Evolutionary conservation across 148 eudicot species (phyloP).

Genomic region (Tetragonia tetragonoides): DNA sequence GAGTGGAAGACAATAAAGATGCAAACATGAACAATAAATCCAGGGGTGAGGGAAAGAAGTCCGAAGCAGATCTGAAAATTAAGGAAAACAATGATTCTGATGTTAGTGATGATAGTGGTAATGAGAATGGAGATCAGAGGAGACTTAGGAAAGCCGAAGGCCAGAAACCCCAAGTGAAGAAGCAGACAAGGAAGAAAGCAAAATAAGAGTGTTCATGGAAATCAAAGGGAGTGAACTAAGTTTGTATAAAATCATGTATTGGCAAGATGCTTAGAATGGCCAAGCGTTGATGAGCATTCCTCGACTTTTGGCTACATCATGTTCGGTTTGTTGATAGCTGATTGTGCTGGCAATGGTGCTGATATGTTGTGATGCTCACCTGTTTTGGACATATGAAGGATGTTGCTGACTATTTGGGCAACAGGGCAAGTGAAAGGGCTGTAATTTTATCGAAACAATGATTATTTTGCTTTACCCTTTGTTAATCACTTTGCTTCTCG

Average conservation of each 20-base stretch:
- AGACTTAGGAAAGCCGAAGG: constrained; percentile 16
- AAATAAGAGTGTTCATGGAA: constrained; percentile 16
- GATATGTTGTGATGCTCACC: constrained; percentile 7
- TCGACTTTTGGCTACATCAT: neutral
- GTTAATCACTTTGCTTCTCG: neutral
- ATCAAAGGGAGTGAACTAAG: neutral
- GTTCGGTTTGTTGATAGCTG: neutral
- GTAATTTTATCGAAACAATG: constrained; percentile 1
- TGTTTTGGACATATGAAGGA: neutral
- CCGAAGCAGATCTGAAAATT: neutral
- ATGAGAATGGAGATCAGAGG: constrained; percentile 21
- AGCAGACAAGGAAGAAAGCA: constrained; percentile 33
- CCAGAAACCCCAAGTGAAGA: constrained; percentile 20
- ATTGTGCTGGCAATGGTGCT: neutral
- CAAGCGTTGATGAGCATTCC: neutral
- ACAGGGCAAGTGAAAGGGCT: neutral
- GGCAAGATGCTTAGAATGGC: constrained; percentile 7
- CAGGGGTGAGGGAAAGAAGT: constrained; percentile 19
- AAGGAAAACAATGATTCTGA: constrained; percentile 18
- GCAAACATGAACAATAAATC: constrained; percentile 20
- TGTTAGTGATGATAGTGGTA: constrained; percentile 21
- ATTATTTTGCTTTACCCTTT: neutral
- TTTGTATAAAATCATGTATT: neutral
- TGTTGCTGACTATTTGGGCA: neutral
- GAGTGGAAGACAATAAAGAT: neutral